Base-by-base conservation (phyloP, 495 filamentous ascomycete genomes). In the Chaetomium fimeti region DNA sequence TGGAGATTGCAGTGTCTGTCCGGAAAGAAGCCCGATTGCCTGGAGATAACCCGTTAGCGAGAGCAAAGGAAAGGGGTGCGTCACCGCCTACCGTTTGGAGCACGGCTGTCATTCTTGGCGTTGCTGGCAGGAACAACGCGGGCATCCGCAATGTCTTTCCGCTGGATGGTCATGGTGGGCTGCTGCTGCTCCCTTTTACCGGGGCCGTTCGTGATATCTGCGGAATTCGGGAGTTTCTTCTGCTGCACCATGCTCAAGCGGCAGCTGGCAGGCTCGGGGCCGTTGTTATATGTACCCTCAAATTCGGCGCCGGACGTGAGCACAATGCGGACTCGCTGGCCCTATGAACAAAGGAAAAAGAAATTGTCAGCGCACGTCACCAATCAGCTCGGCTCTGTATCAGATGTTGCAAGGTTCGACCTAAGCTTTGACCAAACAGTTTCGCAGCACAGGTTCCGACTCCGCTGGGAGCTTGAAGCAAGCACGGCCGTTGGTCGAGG, bases 1-100 rank as follows among this genome's bases (percentile, higher is more conserved):
- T 88, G 11, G 94, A 92, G 57, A 98, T 97, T 66, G 96, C 91
- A 45, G 84, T 77, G 74, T 98, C 94, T 1, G 92, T 98, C 62
- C 88, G 87, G 79, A 98, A 97, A 7, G 79, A 83, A 29, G 80
- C 61, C 55, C 77, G 67, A 78, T 75, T 72, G 42, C 77, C 79
- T 82, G 38, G 1, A 5, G 36, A 7, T 20, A 32, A 63, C 12
- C 32, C 12, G 22, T 57, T 25, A 59, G 49, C 28, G 16, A 15
- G 29, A n/a, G 38, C 3, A 56, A n/a, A 18, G 16, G 12, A 20
- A 42, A 22, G 11, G 7, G 18, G 1, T 1, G 9, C 9, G n/a
- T 24, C 29, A 24, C 45, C 20, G 73, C 79, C 69, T 84, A 95
- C 92, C 91, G 81, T 96, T 96, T 60, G 85, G 80, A 55, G 75